Conservation (phyloP, 2,329 filamentous ascomycete species). For the Aspergillus felis region DNA sequence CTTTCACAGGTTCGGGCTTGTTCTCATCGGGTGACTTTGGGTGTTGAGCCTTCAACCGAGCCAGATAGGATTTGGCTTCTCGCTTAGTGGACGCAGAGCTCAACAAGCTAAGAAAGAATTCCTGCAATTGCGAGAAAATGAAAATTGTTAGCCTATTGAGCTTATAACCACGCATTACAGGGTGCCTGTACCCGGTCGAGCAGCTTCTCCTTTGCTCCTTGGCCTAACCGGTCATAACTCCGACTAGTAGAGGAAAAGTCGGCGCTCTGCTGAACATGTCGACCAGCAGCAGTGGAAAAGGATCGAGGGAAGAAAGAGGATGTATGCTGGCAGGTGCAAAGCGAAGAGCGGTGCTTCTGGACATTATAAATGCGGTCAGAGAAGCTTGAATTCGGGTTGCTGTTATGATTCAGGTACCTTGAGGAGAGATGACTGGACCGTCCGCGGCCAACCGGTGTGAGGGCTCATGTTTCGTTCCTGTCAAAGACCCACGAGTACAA, state of each 20-base stretch:
- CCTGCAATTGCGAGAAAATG: constrained; percentile 44
- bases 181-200: constrained; percentile 35
- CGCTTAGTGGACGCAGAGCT: constrained; percentile 87
- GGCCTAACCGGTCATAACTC: constrained; percentile 30
- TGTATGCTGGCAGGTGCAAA: constrained; percentile 7
- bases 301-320: constrained; percentile 6
- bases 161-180: not conserved
- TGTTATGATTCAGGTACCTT: constrained; percentile 18
- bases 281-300: constrained; percentile 16
- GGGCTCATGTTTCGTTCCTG: constrained; percentile 32
- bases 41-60: constrained; percentile 66
- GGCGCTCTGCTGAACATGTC: constrained; percentile 23
- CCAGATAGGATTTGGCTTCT: constrained; percentile 86
- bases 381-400: not conserved
- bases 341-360: constrained; percentile 19
- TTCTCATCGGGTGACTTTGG: constrained; percentile 31
- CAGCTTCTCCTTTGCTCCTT: constrained; percentile 42
- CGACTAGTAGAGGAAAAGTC: constrained; percentile 28
- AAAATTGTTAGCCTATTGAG: constrained; percentile 2
- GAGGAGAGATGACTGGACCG: constrained; percentile 24
- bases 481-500: constrained; percentile 5
- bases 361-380: not conserved
- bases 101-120: constrained; percentile 81
- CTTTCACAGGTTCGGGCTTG: constrained; percentile 22
- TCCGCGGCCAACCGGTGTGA: constrained; percentile 29